These are phyloP conservation scores for Colletotrichum lindemuthianum DNA, from an alignment of 2,329 filamentous ascomycete genomes.

Conservation along the genomic window DNA sequence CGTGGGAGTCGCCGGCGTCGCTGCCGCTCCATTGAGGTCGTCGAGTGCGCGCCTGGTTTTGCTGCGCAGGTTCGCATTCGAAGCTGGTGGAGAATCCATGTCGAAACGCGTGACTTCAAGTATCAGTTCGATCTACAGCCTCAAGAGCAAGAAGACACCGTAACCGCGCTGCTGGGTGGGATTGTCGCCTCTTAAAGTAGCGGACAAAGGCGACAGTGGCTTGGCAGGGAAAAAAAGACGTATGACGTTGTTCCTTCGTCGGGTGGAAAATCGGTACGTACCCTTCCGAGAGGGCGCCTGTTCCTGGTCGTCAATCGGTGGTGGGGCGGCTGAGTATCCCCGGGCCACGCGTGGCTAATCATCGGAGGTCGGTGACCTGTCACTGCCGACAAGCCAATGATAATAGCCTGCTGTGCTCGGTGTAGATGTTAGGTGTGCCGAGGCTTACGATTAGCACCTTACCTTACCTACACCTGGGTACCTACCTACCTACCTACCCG, in stretches of 20 bases:
- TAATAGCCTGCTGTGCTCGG: background rate
- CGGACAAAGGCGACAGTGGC: conserved; percentile 1
- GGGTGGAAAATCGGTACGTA: conserved; percentile 14
- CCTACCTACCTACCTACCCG: background rate
- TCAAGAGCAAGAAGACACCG: conserved; percentile 10
- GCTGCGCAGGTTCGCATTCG: conserved; percentile 28
- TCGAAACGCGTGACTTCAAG: background rate
- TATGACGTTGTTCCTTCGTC: conserved; percentile 32
- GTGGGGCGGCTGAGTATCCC: background rate
- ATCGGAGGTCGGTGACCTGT: background rate
- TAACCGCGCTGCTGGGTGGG: background rate
- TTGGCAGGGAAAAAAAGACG: conserved; percentile 28
- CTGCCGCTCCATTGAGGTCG: conserved; percentile 29
- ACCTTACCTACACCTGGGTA: no score
- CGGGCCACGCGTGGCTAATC: background rate
- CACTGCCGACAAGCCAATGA: conserved; percentile 18
- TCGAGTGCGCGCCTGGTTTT: conserved; percentile 35
- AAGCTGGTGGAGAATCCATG: conserved; percentile 35
- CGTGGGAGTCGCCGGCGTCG: conserved; percentile 10
- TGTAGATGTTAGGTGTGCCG: conserved; percentile 10
- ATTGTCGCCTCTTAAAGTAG: conserved; percentile 13
- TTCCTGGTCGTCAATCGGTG: background rate
- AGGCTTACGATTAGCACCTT: background rate
- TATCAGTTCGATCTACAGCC: conserved; percentile 18
- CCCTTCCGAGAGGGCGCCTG: background rate